Evolutionary conservation across 1,284 basidiomycete species (phyloP), one percentile per base, ranked within the genome.

Genomic region (Cystobasidium pallidum): DNA sequence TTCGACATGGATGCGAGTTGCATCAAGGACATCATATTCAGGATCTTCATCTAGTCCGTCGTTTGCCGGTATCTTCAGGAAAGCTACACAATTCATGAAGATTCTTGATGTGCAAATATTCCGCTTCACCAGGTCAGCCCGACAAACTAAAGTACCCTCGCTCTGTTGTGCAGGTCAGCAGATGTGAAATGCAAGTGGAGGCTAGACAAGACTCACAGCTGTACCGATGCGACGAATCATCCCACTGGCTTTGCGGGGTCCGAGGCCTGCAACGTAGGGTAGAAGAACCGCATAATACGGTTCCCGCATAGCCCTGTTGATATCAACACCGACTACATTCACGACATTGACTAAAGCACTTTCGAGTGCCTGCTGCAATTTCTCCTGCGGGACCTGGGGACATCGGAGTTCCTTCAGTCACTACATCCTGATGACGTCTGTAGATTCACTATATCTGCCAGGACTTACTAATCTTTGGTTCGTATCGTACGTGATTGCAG

Each of bases 1-100:
- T 81, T 97, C 94, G 0, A 93, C 93, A 81, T 99, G 96, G 74
- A 99, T 93, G 17, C 96, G 90, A 26, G 95, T 99, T 78, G 89
- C 88, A 80, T 99, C 96, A 55, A 99, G 84, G 3, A 94, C 92
- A 81, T 84, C 77, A 30, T 82, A 79, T 19, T 78, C 78, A 17
- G 74, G 74, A 59, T 88, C 86, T 86, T 80, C 90, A 89, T 47
- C 84, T 79, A 47, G 84, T 67, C 88, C 86, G 57, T 84, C 80
- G 74, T 91, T 89, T 70, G 91, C 89, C 51, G 86, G 83, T 75
- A 99, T 95, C 36, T 89, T 89, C 70, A 99, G 83, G 86, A 97
- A 97, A 8, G 89, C 92, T 21, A 91, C 88, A 21, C 90, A 90
- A 78, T 97, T 97, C 76, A 94, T 83, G 83, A 94, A 92, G 58